A percentile compares a stretch with the other conserved stretches of the same genome.
phyloP scores from a whole-genome alignment of 2,329 filamentous ascomycete genomes.

The Ascochyta fabae region DNA sequence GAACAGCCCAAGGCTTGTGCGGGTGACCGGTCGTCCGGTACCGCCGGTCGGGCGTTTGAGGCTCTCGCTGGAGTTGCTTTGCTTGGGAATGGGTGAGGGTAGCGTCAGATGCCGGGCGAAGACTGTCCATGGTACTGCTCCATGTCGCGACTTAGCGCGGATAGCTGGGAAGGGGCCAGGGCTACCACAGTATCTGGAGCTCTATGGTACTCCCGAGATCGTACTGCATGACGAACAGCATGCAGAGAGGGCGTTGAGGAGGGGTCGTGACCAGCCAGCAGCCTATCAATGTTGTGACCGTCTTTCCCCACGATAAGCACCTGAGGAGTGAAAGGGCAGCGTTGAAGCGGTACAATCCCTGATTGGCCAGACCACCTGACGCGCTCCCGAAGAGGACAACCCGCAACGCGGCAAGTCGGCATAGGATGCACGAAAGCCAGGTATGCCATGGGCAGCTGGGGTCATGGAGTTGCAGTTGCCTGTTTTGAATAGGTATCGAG shows the following conservation, averaged over 20 bases:
- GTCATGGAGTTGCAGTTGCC: slow-evolving; percentile 6
- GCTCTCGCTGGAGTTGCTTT: slow-evolving; percentile 5
- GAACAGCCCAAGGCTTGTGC: slow-evolving; percentile 1
- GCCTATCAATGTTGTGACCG: slow-evolving; percentile 10
- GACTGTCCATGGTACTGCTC: slow-evolving; percentile 1
- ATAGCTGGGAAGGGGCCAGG: slow-evolving; percentile 1
- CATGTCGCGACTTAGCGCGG: slow-evolving; percentile 3
- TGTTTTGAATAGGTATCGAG: slow-evolving; percentile 3
- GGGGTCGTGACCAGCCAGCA: slow-evolving; percentile 1
- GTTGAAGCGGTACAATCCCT: slow-evolving; percentile 4
- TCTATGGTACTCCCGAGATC: background rate
- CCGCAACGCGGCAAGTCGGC: slow-evolving; percentile 6
- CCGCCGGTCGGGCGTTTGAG: slow-evolving; percentile 6
- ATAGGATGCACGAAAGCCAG: slow-evolving; percentile 9
- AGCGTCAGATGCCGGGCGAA: slow-evolving; percentile 11
- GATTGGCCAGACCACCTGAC: slow-evolving; percentile 7
- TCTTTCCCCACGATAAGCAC: slow-evolving; percentile 19
- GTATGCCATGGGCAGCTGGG: slow-evolving; percentile 7
- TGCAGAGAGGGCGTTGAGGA: slow-evolving; percentile 14
- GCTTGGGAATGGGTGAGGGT: background rate
- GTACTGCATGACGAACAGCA: slow-evolving; percentile 3
- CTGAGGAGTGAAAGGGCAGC: slow-evolving; percentile 8
- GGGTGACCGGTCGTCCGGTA: slow-evolving; percentile 1
- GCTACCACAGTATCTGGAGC: background rate
- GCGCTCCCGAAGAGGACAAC: slow-evolving; percentile 4